Evolutionary conservation across 2,329 filamentous ascomycete genomes (phyloP).

Genomic region (Claviceps monticola): DNA sequence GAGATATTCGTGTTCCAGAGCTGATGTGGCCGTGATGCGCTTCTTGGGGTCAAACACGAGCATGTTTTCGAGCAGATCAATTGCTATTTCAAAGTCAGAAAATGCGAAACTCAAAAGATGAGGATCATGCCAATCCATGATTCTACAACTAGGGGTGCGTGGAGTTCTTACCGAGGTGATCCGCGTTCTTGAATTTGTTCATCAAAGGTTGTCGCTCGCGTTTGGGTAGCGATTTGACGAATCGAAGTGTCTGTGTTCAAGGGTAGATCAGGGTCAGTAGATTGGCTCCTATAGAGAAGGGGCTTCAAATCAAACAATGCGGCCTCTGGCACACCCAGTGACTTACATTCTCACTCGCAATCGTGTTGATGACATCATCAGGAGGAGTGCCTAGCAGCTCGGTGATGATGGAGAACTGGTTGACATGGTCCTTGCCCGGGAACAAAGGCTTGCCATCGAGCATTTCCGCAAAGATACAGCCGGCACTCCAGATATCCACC

Average conservation of each 20-base stretch:
- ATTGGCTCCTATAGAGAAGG: neutral
- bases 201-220: conserved; percentile 75
- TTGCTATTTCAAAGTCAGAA: conserved; percentile 37
- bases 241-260: conserved; percentile 63
- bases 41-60: conserved; percentile 97
- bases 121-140: neutral
- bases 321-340: neutral
- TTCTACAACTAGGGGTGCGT: neutral
- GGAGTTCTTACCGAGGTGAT: conserved; percentile 53
- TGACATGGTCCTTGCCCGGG: conserved; percentile 97
- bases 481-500: conserved; percentile 98
- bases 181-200: conserved; percentile 91
- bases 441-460: conserved; percentile 95
- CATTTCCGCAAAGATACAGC: conserved; percentile 99
- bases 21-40: conserved; percentile 75
- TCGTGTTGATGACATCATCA: conserved; percentile 96
- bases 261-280: neutral
- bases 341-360: conserved; percentile 90
- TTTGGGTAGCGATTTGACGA: conserved; percentile 93
- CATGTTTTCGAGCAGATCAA: conserved; percentile 92
- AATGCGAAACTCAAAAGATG: neutral
- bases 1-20: conserved; percentile 83
- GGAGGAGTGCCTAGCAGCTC: conserved; percentile 92
- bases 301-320: neutral
- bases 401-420: conserved; percentile 99